These are phyloP conservation scores for Paramecium pentaurelia DNA, from an alignment of 73 alveolate genomes.

Conservation along the genomic window DNA sequence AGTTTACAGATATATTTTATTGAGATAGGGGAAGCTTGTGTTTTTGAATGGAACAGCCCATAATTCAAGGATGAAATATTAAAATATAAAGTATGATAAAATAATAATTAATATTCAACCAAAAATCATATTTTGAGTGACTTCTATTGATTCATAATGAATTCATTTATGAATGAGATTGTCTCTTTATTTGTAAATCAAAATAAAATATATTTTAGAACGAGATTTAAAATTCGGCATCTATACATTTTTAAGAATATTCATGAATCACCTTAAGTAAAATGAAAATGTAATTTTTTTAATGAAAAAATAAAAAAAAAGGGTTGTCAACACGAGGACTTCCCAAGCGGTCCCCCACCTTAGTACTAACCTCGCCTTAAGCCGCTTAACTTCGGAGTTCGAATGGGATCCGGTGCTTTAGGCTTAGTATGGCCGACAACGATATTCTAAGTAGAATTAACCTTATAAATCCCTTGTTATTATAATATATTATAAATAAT, in stretches of 20 bases:
- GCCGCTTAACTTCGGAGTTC: slow-evolving; percentile 99
- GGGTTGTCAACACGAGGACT: slow-evolving; percentile 93
- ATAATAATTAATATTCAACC: neutral
- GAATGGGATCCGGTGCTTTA: slow-evolving; percentile 99
- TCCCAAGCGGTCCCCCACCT: slow-evolving; percentile 99
- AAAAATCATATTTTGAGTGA: neutral
- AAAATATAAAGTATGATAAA: neutral
- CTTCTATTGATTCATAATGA: neutral
- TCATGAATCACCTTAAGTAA: neutral
- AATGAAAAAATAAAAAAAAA: slow-evolving; percentile 23
- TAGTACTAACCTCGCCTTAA: slow-evolving; percentile 99
- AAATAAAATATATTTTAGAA: neutral
- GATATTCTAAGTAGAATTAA: neutral
- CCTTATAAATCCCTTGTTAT: neutral
- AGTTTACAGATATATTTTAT: neutral
- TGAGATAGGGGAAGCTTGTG: neutral
- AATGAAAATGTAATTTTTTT: neutral
- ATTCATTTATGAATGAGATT: neutral
- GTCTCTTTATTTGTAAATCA: neutral
- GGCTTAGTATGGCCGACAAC: slow-evolving; percentile 99
- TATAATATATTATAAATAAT: neutral
- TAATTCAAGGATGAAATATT: neutral
- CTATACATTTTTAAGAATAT: neutral
- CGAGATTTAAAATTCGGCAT: neutral
- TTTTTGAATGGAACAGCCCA: neutral